phyloP scores from a whole-genome alignment of 1,284 basidiomycete genomes.

The Dichomitus squalens region DNA sequence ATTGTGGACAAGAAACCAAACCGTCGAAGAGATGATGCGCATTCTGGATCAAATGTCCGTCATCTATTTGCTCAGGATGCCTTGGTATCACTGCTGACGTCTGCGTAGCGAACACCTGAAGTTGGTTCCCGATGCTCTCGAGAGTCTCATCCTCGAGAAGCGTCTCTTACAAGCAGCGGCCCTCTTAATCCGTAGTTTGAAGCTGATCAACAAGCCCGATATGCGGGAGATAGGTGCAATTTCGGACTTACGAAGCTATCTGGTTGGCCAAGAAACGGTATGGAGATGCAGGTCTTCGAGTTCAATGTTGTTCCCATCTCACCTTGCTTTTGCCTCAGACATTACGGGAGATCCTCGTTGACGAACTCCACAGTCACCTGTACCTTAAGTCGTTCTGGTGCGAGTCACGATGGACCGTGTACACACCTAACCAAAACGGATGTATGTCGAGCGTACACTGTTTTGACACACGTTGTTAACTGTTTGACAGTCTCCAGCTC shows the following conservation, averaged over 20 bases:
- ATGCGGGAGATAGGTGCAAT: conserved; percentile 95
- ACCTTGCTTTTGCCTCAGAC: conserved; percentile 50
- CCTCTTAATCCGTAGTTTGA: conserved; percentile 86
- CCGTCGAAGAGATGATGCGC: conserved; percentile 88
- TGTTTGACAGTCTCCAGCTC: conserved; percentile 51
- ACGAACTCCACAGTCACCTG: conserved; percentile 97
- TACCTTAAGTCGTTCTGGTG: conserved; percentile 98
- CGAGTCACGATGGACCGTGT: conserved; percentile 89
- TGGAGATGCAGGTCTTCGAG: conserved; percentile 29
- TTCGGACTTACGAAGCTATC: conserved; percentile 86
- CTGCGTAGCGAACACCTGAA: conserved; percentile 86
- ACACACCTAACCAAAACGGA: conserved; percentile 76
- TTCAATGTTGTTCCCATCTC: not conserved
- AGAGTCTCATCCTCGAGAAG: conserved; percentile 96
- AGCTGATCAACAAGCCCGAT: conserved; percentile 89
- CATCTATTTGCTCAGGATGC: not conserved
- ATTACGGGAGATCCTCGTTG: conserved; percentile 89
- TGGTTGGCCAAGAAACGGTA: conserved; percentile 86
- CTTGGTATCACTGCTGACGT: not conserved
- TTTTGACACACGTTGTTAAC: not conserved
- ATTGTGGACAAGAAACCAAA: conserved; percentile 81
- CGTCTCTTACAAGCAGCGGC: conserved; percentile 89
- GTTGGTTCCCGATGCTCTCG: conserved; percentile 89
- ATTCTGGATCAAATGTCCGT: conserved; percentile 89
- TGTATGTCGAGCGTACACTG: conserved; percentile 51